A percentile compares a stretch with the other conserved stretches of the same genome.
phyloP scores from a whole-genome alignment of 371 early-diverging fungal species.

The Mortierella sp. region DNA sequence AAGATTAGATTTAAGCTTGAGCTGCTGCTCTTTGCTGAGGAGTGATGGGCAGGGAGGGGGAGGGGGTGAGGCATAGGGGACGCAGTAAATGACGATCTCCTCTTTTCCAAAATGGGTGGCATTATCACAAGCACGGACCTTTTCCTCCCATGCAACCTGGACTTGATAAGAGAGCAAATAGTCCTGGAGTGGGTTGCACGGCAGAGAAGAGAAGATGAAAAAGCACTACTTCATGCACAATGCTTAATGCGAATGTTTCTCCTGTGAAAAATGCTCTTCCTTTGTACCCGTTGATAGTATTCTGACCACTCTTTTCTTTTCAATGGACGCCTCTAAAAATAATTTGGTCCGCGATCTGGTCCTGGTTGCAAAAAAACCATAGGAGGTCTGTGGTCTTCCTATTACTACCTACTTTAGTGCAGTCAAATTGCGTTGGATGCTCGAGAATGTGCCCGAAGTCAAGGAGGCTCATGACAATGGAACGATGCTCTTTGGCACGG shows the following conservation, averaged over 20 bases:
- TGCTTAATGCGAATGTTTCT: no score
- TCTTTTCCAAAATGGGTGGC: no score
- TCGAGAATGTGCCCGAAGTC: slow-evolving; percentile 83
- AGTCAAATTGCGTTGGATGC: slow-evolving; percentile 92
- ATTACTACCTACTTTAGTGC: slow-evolving; percentile 95
- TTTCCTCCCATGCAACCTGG: no score
- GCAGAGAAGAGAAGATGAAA: no score
- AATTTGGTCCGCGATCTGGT: background rate
- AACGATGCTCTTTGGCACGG: slow-evolving; percentile 85
- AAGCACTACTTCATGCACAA: no score
- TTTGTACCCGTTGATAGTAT: background rate
- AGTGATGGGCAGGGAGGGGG: no score
- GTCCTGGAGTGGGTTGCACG: no score
- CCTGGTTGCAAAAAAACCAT: background rate
- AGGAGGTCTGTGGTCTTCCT: slow-evolving; percentile 86
- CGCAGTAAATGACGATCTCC: no score
- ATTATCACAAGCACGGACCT: no score
- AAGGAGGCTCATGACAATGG: slow-evolving; percentile 72
- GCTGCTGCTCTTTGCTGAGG: background rate
- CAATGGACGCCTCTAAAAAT: background rate
- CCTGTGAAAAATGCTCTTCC: no score
- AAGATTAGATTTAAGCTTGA: background rate
- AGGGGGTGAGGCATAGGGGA: no score
- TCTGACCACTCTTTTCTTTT: background rate
- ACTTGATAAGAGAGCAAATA: no score